A percentile compares a stretch with the other conserved stretches of the same genome.
Evolutionary conservation across 2,329 filamentous ascomycete genomes (phyloP).

Genomic region (Alternaria infectoria): DNA sequence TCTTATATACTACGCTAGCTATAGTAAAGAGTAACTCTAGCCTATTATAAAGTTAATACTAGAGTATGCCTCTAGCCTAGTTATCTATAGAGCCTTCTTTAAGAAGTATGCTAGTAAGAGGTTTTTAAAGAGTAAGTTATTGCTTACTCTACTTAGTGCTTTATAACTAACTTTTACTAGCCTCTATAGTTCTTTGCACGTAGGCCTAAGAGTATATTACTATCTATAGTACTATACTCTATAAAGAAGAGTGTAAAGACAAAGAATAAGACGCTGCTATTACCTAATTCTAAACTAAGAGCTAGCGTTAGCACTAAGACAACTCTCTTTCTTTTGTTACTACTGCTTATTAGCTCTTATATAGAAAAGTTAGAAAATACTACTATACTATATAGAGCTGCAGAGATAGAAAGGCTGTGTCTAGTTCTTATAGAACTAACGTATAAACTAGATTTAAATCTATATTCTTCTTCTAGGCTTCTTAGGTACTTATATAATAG

Average conservation of each 20-base stretch:
- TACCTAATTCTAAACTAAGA: conserved; percentile 26
- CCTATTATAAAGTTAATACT: conserved; percentile 94
- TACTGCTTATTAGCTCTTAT: conserved; percentile 14
- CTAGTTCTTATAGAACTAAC: conserved; percentile 11
- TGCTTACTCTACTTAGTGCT: conserved; percentile 22
- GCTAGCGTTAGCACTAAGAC: conserved; percentile 24
- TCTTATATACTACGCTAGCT: conserved; percentile 88
- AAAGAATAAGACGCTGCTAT: background rate
- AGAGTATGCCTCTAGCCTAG: conserved; percentile 89
- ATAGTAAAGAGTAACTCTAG: conserved; percentile 89
- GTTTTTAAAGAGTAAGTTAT: conserved; percentile 85
- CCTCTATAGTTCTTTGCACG: conserved; percentile 86
- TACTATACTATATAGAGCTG: conserved; percentile 4
- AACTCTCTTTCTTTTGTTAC: conserved; percentile 23
- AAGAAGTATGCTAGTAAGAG: conserved; percentile 99
- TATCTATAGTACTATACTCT: conserved; percentile 39
- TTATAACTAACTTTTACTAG: conserved; percentile 55
- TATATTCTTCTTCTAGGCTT: conserved; percentile 14
- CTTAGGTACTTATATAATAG: no score
- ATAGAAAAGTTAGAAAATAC: conserved; percentile 12
- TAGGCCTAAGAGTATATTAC: conserved; percentile 81
- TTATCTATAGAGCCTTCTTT: conserved; percentile 96
- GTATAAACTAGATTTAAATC: conserved; percentile 26
- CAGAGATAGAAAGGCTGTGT: background rate
- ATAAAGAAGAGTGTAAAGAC: conserved; percentile 20